phyloP scores from a whole-genome alignment of 352 stramenopile species.

The Phytophthora sojae region DNA sequence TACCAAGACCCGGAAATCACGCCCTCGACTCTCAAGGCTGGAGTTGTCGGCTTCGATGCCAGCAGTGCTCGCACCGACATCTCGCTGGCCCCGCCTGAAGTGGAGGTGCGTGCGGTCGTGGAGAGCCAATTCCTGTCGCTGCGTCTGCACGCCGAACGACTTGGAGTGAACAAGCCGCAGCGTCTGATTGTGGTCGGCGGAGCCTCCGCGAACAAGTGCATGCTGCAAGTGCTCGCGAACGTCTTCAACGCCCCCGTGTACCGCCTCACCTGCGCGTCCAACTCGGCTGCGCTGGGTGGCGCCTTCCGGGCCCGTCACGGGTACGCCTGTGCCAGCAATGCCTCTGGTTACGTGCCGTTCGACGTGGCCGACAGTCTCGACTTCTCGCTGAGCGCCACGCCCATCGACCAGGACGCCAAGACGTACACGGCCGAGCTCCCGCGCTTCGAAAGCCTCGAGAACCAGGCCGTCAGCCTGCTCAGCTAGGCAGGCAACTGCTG shows the following conservation, averaged over 20 bases:
- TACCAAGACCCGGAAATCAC: conserved; percentile 76
- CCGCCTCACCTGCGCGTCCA: conserved; percentile 45
- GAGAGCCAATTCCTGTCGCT: conserved; percentile 75
- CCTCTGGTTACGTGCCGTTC: conserved; percentile 45
- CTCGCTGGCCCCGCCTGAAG: conserved; percentile 18
- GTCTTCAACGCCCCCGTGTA: conserved; percentile 68
- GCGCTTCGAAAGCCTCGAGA: conserved; percentile 52
- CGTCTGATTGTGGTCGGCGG: conserved; percentile 76
- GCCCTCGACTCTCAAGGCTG: conserved; percentile 51
- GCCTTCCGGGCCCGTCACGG: conserved; percentile 65
- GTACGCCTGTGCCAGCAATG: conserved; percentile 26
- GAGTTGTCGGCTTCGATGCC: conserved; percentile 54
- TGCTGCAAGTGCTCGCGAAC: conserved; percentile 70
- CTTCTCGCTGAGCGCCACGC: conserved; percentile 50
- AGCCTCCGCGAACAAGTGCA: conserved; percentile 57
- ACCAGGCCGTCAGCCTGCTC: conserved; percentile 40
- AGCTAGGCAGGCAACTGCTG: conserved; percentile 12
- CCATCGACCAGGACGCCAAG: conserved; percentile 28
- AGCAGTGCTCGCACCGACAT: conserved; percentile 34
- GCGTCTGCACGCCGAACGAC: conserved; percentile 58
- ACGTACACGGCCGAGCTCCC: conserved; percentile 46
- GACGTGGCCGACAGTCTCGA: conserved; percentile 44
- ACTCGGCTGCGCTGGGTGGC: conserved; percentile 61
- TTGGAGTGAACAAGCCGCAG: conserved; percentile 54
- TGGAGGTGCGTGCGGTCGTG: conserved; percentile 66